phyloP scores from a whole-genome alignment of 2,329 filamentous ascomycete species.

The Hypoxylon sp. region DNA sequence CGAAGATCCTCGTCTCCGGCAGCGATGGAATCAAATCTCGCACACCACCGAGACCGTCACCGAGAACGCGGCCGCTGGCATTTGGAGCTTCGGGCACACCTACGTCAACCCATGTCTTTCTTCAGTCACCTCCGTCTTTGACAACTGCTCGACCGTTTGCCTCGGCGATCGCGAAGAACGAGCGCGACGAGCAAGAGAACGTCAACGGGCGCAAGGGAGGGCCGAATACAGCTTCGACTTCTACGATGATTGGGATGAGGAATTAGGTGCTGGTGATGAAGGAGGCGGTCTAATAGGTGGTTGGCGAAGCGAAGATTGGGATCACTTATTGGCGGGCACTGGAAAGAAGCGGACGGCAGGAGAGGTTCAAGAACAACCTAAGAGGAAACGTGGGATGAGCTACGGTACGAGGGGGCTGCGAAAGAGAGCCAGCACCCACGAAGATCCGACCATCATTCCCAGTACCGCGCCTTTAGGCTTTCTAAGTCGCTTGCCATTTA shows the following conservation, averaged over 20 bases:
- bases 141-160: slow-evolving; percentile 77
- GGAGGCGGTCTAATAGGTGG: slow-evolving; percentile 67
- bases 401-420: slow-evolving; percentile 75
- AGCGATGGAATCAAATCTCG: slow-evolving; percentile 91
- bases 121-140: slow-evolving; percentile 70
- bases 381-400: slow-evolving; percentile 81
- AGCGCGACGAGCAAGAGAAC: slow-evolving; percentile 71
- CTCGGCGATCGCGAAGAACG: slow-evolving; percentile 78
- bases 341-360: slow-evolving; percentile 49
- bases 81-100: slow-evolving; percentile 87
- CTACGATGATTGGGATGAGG: slow-evolving; percentile 93
- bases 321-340: slow-evolving; percentile 78
- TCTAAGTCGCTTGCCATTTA: slow-evolving; percentile 83
- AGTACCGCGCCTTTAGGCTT: slow-evolving; percentile 88
- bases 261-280: slow-evolving; percentile 52
- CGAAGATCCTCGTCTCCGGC: slow-evolving; percentile 87
- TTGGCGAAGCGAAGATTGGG: slow-evolving; percentile 87
- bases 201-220: slow-evolving; percentile 64
- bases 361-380: slow-evolving; percentile 45
- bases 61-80: slow-evolving; percentile 87
- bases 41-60: slow-evolving; percentile 91
- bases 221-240: slow-evolving; percentile 94
- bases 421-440: slow-evolving; percentile 58
- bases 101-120: slow-evolving; percentile 85
- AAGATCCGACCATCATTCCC: slow-evolving; percentile 91